A percentile compares a stretch with the other conserved stretches of the same genome.
These are phyloP conservation scores for Microdochium paspali DNA, from an alignment of 2,329 filamentous ascomycete species.

Conservation along the genomic window DNA sequence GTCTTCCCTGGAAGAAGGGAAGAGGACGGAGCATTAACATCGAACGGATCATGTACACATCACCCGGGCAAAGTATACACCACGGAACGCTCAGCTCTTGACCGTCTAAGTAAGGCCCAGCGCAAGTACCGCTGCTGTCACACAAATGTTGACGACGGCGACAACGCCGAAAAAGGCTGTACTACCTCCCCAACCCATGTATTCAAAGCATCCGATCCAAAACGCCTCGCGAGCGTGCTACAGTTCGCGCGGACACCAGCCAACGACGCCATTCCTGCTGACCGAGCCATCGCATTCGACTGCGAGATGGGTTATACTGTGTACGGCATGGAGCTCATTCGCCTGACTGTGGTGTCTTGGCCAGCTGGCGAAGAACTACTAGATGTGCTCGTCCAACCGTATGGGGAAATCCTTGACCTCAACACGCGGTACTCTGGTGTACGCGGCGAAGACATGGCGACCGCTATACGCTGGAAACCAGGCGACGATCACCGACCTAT, in stretches of 20 bases:
- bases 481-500: slow-evolving; percentile 16
- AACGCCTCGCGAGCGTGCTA: slow-evolving; percentile 66
- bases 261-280: slow-evolving; percentile 40
- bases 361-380: slow-evolving; percentile 65
- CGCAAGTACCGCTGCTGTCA: slow-evolving; percentile 73
- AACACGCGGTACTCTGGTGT: slow-evolving; percentile 92
- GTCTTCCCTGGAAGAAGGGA: slow-evolving; percentile 80
- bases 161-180: slow-evolving; percentile 51
- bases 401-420: slow-evolving; percentile 78
- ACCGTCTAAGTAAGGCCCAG: slow-evolving; percentile 40
- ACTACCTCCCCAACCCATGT: slow-evolving; percentile 65
- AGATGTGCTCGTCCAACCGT: slow-evolving; percentile 75
- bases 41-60: slow-evolving; percentile 68
- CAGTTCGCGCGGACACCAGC: slow-evolving; percentile 73
- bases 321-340: slow-evolving; percentile 77
- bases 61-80: slow-evolving; percentile 67
- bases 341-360: slow-evolving; percentile 84
- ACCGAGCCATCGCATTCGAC: slow-evolving; percentile 74
- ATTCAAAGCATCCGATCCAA: slow-evolving; percentile 72
- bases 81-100: slow-evolving; percentile 46
- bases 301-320: slow-evolving; percentile 98
- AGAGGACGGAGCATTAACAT: slow-evolving; percentile 65
- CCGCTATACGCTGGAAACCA: slow-evolving; percentile 49
- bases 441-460: slow-evolving; percentile 63
- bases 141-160: slow-evolving; percentile 61